Conservation (phyloP, 2,329 filamentous ascomycete species). For the Pleomassaria siparia region DNA sequence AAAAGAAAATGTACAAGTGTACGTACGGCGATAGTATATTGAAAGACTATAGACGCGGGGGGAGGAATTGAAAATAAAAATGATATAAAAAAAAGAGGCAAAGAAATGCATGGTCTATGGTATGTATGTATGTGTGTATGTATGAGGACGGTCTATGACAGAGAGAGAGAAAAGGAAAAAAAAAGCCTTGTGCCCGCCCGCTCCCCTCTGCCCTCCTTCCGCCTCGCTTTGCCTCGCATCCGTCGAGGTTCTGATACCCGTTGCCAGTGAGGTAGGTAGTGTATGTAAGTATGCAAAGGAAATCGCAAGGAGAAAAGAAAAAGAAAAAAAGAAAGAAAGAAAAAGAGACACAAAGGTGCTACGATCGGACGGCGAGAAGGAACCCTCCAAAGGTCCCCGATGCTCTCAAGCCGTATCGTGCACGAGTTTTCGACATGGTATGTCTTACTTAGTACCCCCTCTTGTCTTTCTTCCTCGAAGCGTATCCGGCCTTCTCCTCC, state of each 20-base stretch:
- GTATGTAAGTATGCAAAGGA: too few species aligned
- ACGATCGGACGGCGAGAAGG: not conserved
- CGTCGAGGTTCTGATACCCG: too few species aligned
- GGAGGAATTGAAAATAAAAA: too few species aligned
- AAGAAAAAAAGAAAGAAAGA: not conserved
- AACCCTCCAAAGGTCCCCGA: not conserved
- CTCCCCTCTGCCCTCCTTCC: too few species aligned
- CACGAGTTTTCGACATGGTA: too few species aligned
- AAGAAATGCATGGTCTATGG: not conserved
- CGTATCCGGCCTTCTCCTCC: constrained; percentile 7
- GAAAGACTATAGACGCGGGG: too few species aligned
- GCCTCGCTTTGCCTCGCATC: too few species aligned
- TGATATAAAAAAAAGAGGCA: not conserved
- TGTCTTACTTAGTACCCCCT: not conserved
- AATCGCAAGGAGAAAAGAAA: not conserved
- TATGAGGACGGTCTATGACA: not conserved
- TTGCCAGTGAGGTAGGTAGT: too few species aligned
- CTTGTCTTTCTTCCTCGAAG: not conserved
- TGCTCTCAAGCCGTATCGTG: too few species aligned
- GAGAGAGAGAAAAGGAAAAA: not conserved
- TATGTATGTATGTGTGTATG: too few species aligned
- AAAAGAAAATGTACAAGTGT: too few species aligned
- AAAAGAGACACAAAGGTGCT: not conserved
- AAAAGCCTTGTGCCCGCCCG: not conserved
- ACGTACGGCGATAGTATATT: too few species aligned